Conservation (phyloP, 2,329 filamentous ascomycete species). For the Penicillium vulpinum region DNA sequence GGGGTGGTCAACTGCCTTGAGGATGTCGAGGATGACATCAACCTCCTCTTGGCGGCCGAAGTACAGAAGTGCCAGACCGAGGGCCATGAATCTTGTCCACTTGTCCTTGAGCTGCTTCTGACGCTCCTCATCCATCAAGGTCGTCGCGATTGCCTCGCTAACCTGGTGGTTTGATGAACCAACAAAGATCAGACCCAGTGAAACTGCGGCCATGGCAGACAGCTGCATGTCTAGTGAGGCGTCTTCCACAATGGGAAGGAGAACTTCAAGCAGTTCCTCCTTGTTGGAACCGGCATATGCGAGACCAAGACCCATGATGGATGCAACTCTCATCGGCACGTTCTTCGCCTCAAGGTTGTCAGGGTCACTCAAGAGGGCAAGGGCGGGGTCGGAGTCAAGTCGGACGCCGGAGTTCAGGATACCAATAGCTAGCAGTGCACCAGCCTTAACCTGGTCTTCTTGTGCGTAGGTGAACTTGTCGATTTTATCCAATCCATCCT, state of each 20-base stretch:
- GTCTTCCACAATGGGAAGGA: constrained; percentile 85
- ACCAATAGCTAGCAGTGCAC: constrained; percentile 87
- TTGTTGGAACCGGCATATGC: constrained; percentile 94
- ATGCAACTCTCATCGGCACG: constrained; percentile 73
- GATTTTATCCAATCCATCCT: constrained; percentile 87
- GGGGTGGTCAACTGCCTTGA: constrained; percentile 95
- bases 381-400: constrained; percentile 82
- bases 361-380: constrained; percentile 78
- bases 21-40: constrained; percentile 93
- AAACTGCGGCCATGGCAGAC: constrained; percentile 91
- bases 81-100: constrained; percentile 95
- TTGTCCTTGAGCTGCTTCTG: constrained; percentile 92
- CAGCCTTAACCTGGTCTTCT: constrained; percentile 84
- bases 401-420: constrained; percentile 93
- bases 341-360: constrained; percentile 79
- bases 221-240: constrained; percentile 87
- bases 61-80: constrained; percentile 89
- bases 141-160: constrained; percentile 87
- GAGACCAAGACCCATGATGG: constrained; percentile 93
- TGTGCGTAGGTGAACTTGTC: constrained; percentile 87
- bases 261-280: constrained; percentile 78
- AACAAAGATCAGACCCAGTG: constrained; percentile 87
- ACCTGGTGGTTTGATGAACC: constrained; percentile 90
- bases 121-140: constrained; percentile 89
- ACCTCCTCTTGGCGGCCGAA: constrained; percentile 98